Base-by-base conservation (phyloP, 148 eudicot species). In the Arbutus unedo region DNA sequence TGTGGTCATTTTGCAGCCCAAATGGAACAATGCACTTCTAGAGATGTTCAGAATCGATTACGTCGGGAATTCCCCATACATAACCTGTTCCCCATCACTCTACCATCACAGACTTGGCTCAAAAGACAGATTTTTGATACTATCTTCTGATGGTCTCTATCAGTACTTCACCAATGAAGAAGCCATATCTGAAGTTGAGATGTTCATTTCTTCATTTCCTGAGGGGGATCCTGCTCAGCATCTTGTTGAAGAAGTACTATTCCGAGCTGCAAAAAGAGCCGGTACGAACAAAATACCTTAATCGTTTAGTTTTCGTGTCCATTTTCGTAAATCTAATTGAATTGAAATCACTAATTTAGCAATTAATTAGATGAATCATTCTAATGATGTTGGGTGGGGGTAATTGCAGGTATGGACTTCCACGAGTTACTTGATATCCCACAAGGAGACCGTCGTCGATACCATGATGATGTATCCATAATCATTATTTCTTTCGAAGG, bases 211-310 rank as follows among this genome's bases (percentile, higher is more conserved):
- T 21, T 81, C 79, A 43, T 90, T 85, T 7, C 98, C 98, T 0
- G 98, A 95, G 56, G 98, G 98, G 21, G 98, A 95, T 82, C 98
- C 98, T 1, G 98, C 98, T 13, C 98, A 95, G 78, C 98, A 95
- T 88, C 91, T 95, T 25, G 93, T 95, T 11, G 98, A 95, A 86
- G 93, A 93, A 89, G 93, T 95, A 18, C 54, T 95, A 19, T 87
- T 92, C 83, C 91, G 97, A 11, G 98, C 98, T 82, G 98, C 98
- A 6, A 95, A 93, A 85, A 90, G 89, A 91, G 94, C 94, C 3
- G 98, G 98, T 93, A 93, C 56, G 78, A 11, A 21, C 38, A 31
- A 56, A 18, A 23, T 53, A 4, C 47, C 43, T 10, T 66, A 1
- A 3, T 66, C 2, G 2, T 31, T 31, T 31, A 31, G 38, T 31